These are phyloP conservation scores for Podaxis sp. DNA, from an alignment of 768 basidiomycete species.

Conservation along the genomic window DNA sequence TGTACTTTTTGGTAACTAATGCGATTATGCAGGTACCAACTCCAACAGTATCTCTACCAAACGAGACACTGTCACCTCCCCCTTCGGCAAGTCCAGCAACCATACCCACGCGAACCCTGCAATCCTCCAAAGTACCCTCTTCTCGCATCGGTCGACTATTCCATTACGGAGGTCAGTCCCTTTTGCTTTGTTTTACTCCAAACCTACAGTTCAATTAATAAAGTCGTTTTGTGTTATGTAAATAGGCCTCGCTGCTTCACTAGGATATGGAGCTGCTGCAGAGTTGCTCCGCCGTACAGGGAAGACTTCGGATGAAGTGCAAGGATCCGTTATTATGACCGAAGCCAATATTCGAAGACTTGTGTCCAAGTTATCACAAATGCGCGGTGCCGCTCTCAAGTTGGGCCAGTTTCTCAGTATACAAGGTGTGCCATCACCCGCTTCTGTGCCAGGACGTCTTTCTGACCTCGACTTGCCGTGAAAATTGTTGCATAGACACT, in stretches of 20 bases:
- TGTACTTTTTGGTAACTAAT: too few relatives aligned
- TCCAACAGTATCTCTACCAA: not conserved
- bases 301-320: conserved; percentile 27
- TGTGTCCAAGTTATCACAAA: conserved; percentile 89
- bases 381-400: conserved; percentile 96
- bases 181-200: too few relatives aligned
- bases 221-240: not conserved
- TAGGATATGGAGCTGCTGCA: conserved; percentile 86
- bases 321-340: conserved; percentile 74
- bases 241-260: conserved; percentile 84
- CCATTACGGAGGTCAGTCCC: conserved; percentile 81
- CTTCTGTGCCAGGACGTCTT: too few relatives aligned
- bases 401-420: conserved; percentile 98
- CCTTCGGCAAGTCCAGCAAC: conserved; percentile 12
- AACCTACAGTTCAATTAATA: not conserved
- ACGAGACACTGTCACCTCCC: not conserved
- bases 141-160: conserved; percentile 87
- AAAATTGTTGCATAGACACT: conserved; percentile 56
- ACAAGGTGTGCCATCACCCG: conserved; percentile 53
- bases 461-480: not conserved
- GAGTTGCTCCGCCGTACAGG: conserved; percentile 78
- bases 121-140: conserved; percentile 88
- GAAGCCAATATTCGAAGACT: conserved; percentile 89
- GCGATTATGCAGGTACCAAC: too few relatives aligned
- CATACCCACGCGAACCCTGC: conserved; percentile 45